Evolutionary conservation across 805 yeast species (phyloP).

Genomic region (Phaffomyces thermotolerans): DNA sequence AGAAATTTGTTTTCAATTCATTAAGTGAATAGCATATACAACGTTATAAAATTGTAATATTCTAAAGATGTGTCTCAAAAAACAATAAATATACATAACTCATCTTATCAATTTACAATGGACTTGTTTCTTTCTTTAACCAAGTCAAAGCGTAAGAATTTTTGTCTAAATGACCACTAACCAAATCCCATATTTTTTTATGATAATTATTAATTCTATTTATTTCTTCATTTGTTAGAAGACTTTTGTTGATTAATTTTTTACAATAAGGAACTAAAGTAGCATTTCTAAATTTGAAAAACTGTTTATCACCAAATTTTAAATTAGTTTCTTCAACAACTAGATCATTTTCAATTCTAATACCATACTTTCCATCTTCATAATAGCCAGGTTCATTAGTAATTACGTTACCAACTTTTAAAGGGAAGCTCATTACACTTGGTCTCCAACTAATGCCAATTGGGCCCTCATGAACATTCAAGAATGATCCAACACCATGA

Average conservation of each 20-base stretch:
- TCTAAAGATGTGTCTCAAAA: no score
- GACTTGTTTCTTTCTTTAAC: constrained; percentile 52
- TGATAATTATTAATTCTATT: constrained; percentile 68
- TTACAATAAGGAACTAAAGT: constrained; percentile 82
- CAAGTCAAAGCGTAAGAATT: constrained; percentile 60
- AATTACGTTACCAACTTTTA: constrained; percentile 62
- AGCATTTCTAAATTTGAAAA: constrained; percentile 70
- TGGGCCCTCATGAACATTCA: constrained; percentile 94
- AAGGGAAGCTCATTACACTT: constrained; percentile 42
- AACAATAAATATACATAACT: not conserved
- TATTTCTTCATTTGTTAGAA: constrained; percentile 57
- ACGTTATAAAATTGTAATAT: no score
- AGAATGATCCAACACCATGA: constrained; percentile 91
- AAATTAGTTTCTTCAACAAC: constrained; percentile 38
- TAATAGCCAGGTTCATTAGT: constrained; percentile 96
- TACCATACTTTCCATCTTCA: constrained; percentile 83
- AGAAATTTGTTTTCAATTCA: no score
- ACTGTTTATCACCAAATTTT: constrained; percentile 49
- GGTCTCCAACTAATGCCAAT: constrained; percentile 63
- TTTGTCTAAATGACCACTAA: constrained; percentile 45
- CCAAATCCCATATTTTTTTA: constrained; percentile 41
- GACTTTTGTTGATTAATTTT: constrained; percentile 53
- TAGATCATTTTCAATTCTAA: constrained; percentile 82
- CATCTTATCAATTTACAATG: not conserved
- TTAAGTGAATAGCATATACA: no score